These are phyloP conservation scores for Adenanthera pavonina DNA, from an alignment of 306 rosid species.

Conservation along the genomic window DNA sequence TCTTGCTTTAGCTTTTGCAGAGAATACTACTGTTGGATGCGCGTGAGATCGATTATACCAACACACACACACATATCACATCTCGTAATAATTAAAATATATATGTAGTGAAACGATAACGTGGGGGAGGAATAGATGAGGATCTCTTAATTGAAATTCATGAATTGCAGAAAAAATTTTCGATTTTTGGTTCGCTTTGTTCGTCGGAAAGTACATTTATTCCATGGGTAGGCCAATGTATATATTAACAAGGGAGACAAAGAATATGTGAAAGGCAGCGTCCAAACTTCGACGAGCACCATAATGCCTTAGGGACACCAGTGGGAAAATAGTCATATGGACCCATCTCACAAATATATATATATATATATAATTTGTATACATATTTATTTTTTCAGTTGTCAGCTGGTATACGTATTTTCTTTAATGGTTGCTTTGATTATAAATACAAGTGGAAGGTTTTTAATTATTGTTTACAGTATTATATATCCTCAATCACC, in stretches of 20 bases:
- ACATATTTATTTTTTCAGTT: conserved; percentile 2
- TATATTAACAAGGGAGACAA: neutral
- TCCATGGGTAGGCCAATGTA: neutral
- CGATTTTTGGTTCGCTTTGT: conserved; percentile 9
- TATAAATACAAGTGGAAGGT: neutral
- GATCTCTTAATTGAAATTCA: neutral
- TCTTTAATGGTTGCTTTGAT: conserved; percentile 27
- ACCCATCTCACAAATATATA: conserved; percentile 48
- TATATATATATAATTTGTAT: conserved; percentile 29
- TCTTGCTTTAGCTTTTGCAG: conserved; percentile 17
- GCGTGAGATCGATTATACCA: neutral
- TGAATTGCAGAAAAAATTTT: neutral
- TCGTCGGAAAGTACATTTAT: conserved; percentile 34
- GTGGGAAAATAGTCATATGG: conserved; percentile 9
- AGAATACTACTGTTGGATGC: neutral
- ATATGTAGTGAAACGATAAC: neutral
- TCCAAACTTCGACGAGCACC: conserved; percentile 35
- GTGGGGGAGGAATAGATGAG: neutral
- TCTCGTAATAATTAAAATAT: neutral
- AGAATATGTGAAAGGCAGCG: conserved; percentile 35
- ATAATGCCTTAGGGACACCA: conserved; percentile 43
- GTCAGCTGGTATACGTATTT: conserved; percentile 3
- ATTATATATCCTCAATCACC: neutral
- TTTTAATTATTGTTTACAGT: neutral
- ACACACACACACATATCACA: neutral